Evolutionary conservation across 2,329 filamentous ascomycete genomes (phyloP).

Genomic region (Fusarium denticulatum): DNA sequence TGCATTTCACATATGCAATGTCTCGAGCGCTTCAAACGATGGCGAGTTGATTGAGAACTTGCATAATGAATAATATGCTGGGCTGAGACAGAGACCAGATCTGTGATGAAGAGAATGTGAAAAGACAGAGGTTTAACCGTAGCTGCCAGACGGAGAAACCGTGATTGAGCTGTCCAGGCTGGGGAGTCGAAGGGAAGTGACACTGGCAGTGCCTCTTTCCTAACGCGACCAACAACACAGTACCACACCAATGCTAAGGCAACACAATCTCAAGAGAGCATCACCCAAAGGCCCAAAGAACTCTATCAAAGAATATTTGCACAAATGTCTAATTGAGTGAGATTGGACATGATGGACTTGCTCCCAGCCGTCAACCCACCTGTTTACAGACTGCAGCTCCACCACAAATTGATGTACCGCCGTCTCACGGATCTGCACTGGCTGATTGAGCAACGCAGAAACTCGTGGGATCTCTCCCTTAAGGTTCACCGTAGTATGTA

Average conservation of each 20-base stretch:
- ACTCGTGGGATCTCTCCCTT: rapidly evolving
- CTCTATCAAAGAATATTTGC: rapidly evolving
- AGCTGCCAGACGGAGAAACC: too few species aligned
- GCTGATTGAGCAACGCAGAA: rapidly evolving
- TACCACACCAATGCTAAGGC: background rate
- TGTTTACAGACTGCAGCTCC: background rate
- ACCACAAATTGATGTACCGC: background rate
- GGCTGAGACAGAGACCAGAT: background rate
- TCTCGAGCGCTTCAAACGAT: background rate
- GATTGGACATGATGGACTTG: background rate
- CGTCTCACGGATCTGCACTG: background rate
- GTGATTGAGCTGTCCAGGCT: background rate
- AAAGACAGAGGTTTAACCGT: background rate
- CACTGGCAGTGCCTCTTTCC: background rate
- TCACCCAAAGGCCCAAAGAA: rapidly evolving
- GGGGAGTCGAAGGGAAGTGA: background rate
- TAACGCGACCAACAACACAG: background rate
- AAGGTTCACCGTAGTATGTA: rapidly evolving
- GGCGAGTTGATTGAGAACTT: background rate
- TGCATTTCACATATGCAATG: background rate
- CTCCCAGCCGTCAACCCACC: background rate
- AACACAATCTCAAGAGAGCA: too few species aligned
- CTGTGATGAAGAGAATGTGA: rapidly evolving
- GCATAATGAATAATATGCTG: rapidly evolving
- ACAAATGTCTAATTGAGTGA: rapidly evolving